These are phyloP conservation scores for Dactylella cylindrospora DNA, from an alignment of 2,329 filamentous ascomycete genomes.

Conservation along the genomic window DNA sequence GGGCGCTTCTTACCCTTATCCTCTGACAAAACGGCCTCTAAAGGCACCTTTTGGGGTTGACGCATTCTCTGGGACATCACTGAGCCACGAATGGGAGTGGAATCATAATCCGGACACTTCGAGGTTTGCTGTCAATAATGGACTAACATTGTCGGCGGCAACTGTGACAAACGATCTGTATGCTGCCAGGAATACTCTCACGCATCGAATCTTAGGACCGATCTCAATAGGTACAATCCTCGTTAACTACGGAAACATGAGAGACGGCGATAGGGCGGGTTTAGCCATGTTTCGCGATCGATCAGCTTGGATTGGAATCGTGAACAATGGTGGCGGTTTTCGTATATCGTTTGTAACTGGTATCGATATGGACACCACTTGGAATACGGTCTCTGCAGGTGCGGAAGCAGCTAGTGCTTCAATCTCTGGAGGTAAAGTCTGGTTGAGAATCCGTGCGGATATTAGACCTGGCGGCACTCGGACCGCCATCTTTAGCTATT, in stretches of 20 bases:
- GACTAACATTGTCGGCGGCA: slow-evolving; percentile 47
- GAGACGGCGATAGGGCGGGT: slow-evolving; percentile 59
- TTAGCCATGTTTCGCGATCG: slow-evolving; percentile 60
- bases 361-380: slow-evolving; percentile 51
- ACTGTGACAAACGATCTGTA: slow-evolving; percentile 48
- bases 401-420: slow-evolving; percentile 47
- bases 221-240: slow-evolving; percentile 57
- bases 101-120: slow-evolving; percentile 63
- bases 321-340: slow-evolving; percentile 50
- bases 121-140: slow-evolving; percentile 55
- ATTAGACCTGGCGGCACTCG: slow-evolving; percentile 51
- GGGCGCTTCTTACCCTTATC: slow-evolving; percentile 55
- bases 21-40: slow-evolving; percentile 50
- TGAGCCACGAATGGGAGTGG: slow-evolving; percentile 61
- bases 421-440: slow-evolving; percentile 48
- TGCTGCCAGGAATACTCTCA: slow-evolving; percentile 56
- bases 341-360: slow-evolving; percentile 51
- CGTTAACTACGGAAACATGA: slow-evolving; percentile 57
- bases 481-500: slow-evolving; percentile 52
- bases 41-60: slow-evolving; percentile 53
- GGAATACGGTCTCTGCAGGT: slow-evolving; percentile 51
- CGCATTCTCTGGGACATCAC: slow-evolving; percentile 53
- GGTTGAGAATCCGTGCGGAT: slow-evolving; percentile 51
- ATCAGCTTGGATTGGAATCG: slow-evolving; percentile 59
- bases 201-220: slow-evolving; percentile 60